Evolutionary conservation across 768 basidiomycete genomes (phyloP).

Genomic region (Phylloporus sp.): DNA sequence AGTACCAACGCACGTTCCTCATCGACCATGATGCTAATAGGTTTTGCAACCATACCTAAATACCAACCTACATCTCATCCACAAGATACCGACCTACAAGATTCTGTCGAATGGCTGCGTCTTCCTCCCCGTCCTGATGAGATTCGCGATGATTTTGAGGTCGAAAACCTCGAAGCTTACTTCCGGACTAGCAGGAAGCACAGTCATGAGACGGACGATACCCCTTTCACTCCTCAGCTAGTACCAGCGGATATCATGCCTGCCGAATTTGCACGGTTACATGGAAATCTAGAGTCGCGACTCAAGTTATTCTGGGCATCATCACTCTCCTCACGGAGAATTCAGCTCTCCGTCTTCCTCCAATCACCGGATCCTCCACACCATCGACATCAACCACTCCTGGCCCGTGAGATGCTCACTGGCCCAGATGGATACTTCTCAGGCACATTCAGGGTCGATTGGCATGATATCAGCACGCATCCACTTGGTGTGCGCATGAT

Average conservation of each 20-base stretch:
- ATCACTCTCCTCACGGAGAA: conserved; percentile 56
- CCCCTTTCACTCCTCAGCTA: conserved; percentile 13
- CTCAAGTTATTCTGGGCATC: conserved; percentile 81
- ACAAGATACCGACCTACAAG: conserved; percentile 27
- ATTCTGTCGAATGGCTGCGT: conserved; percentile 28
- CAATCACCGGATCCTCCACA: conserved; percentile 17
- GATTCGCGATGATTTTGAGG: conserved; percentile 55
- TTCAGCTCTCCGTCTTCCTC: conserved; percentile 62
- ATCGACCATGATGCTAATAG: conserved; percentile 33
- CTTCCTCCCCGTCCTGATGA: conserved; percentile 59
- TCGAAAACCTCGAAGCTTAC: conserved; percentile 52
- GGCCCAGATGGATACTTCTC: conserved; percentile 72
- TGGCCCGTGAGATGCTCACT: conserved; percentile 50
- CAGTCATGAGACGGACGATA: conserved; percentile 21
- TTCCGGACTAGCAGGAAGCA: conserved; percentile 33
- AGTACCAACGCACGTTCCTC: neutral
- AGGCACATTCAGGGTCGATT: conserved; percentile 55
- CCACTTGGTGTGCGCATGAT: conserved; percentile 54
- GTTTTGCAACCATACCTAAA: conserved; percentile 72
- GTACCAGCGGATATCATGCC: conserved; percentile 21
- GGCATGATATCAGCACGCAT: conserved; percentile 66
- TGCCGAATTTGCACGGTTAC: conserved; percentile 48
- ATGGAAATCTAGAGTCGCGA: conserved; percentile 73
- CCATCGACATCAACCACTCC: conserved; percentile 43
- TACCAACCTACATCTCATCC: conserved; percentile 30